These are phyloP conservation scores for Glutinoglossum americanum DNA, from an alignment of 495 filamentous ascomycete species.

Conservation along the genomic window DNA sequence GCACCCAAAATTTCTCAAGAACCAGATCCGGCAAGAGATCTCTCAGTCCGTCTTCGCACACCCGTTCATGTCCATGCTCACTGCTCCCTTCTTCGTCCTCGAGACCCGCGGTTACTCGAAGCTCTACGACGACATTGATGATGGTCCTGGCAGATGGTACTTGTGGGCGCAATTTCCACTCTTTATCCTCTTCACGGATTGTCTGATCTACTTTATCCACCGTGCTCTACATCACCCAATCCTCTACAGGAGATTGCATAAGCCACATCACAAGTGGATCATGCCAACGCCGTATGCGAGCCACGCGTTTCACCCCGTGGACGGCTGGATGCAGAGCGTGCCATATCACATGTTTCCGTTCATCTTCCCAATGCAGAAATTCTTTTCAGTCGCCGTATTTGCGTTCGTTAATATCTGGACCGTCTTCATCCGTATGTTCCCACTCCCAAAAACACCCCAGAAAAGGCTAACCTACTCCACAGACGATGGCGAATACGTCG, in stretches of 20 bases:
- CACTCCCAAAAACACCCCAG: not conserved
- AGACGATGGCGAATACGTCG: constrained; percentile 85
- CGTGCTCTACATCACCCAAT: constrained; percentile 65
- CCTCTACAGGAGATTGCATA: constrained; percentile 79
- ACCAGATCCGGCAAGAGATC: constrained; percentile 80
- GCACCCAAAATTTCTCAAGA: constrained; percentile 88
- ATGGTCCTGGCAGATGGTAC: constrained; percentile 57
- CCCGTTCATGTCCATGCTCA: constrained; percentile 69
- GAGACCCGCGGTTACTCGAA: constrained; percentile 76
- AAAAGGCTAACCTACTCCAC: not conserved
- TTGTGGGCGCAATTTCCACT: constrained; percentile 73
- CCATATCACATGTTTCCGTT: constrained; percentile 92
- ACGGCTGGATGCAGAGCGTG: constrained; percentile 79
- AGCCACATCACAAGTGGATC: constrained; percentile 98
- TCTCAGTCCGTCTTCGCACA: constrained; percentile 49
- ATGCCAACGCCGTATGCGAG: constrained; percentile 89
- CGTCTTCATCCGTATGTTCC: constrained; percentile 54
- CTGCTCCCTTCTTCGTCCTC: constrained; percentile 57
- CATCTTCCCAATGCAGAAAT: constrained; percentile 80
- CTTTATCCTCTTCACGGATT: constrained; percentile 85
- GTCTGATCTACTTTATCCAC: constrained; percentile 88
- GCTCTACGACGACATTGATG: constrained; percentile 56
- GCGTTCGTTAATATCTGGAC: constrained; percentile 95
- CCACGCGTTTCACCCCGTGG: constrained; percentile 86
- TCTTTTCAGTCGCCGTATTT: constrained; percentile 70